These are phyloP conservation scores for Tricladium varicosporioides DNA, from an alignment of 2,329 filamentous ascomycete species.

Conservation along the genomic window DNA sequence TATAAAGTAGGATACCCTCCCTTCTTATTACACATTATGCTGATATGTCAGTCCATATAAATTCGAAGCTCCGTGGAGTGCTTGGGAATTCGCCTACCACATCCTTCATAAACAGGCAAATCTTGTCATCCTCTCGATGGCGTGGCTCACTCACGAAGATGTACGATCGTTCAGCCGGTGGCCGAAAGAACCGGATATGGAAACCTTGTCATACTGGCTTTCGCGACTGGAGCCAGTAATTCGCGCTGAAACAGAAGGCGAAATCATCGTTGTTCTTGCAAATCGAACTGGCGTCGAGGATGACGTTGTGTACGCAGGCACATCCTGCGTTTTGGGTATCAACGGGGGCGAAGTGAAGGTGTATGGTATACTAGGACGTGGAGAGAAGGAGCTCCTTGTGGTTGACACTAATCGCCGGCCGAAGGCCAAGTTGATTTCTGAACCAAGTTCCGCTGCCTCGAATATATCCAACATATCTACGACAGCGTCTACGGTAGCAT, in stretches of 20 bases:
- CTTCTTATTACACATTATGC: neutral
- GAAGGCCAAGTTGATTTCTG: slow-evolving; percentile 24
- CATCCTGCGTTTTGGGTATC: slow-evolving; percentile 68
- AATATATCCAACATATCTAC: neutral
- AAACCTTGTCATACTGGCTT: slow-evolving; percentile 75
- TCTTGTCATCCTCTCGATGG: slow-evolving; percentile 72
- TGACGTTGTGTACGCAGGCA: slow-evolving; percentile 69
- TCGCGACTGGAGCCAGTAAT: slow-evolving; percentile 67
- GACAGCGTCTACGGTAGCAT: neutral
- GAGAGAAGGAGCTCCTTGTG: slow-evolving; percentile 64
- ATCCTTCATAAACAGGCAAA: slow-evolving; percentile 55
- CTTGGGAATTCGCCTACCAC: slow-evolving; percentile 49
- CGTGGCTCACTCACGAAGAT: slow-evolving; percentile 66
- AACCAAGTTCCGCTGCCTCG: slow-evolving; percentile 17
- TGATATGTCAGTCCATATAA: slow-evolving; percentile 44
- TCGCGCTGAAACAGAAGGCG: slow-evolving; percentile 47
- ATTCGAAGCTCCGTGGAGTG: slow-evolving; percentile 48
- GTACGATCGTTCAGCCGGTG: slow-evolving; percentile 43
- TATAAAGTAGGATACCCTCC: slow-evolving; percentile 47
- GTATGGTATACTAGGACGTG: slow-evolving; percentile 69
- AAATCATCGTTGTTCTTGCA: slow-evolving; percentile 67
- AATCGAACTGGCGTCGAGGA: slow-evolving; percentile 70
- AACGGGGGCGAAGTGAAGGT: slow-evolving; percentile 63
- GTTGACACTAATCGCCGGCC: slow-evolving; percentile 51
- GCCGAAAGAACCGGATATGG: slow-evolving; percentile 64